phyloP scores from a whole-genome alignment of 441 rosid genomes.

The Gossypium davidsonii region DNA sequence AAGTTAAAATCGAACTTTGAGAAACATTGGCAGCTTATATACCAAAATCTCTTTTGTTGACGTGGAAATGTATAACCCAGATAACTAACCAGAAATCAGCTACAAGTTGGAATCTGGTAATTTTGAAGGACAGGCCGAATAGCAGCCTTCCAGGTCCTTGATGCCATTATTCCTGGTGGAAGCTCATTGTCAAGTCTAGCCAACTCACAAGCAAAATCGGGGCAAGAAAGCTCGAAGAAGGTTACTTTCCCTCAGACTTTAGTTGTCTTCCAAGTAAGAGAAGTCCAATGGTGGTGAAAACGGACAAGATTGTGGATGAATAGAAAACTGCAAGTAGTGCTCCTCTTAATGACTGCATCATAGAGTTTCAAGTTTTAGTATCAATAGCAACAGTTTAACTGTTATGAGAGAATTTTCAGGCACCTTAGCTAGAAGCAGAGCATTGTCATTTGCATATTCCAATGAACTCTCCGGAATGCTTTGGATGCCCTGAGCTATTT shows the following conservation, averaged over 20 bases:
- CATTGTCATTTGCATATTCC: conserved; percentile 88
- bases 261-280: conserved; percentile 60
- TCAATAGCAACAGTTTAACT: background rate
- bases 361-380: conserved; percentile 12
- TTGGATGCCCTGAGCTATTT: conserved; percentile 68
- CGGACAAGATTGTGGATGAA: conserved; percentile 58
- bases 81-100: background rate
- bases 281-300: conserved; percentile 50
- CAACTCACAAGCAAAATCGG: conserved; percentile 13
- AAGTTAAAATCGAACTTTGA: background rate
- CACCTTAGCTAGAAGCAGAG: conserved; percentile 74
- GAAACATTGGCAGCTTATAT: background rate
- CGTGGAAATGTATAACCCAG: background rate
- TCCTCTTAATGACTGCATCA: conserved; percentile 74
- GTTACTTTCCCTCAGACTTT: conserved; percentile 48
- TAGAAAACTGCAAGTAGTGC: conserved; percentile 59
- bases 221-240: conserved; percentile 8
- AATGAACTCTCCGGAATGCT: conserved; percentile 71
- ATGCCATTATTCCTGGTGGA: background rate
- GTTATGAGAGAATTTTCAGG: conserved; percentile 9
- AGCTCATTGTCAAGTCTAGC: background rate
- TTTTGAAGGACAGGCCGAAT: background rate
- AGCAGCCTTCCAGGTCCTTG: background rate
- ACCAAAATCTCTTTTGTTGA: background rate
- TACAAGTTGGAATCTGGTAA: background rate